phyloP scores from a whole-genome alignment of 148 eudicot species.

The Chenopodium formosanum region DNA sequence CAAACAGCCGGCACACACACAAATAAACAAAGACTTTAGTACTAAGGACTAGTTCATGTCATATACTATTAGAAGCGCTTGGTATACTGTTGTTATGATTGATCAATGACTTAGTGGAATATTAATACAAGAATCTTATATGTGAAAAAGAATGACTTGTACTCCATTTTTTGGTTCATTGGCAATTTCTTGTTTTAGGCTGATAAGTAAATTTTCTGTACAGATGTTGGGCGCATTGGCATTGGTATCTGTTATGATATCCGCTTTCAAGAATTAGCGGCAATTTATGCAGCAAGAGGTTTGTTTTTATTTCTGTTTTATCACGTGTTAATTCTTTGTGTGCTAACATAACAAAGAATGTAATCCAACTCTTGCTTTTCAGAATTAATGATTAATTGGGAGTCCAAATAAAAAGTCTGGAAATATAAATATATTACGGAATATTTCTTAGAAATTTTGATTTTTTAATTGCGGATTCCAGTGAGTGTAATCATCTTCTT shows the following conservation, averaged over 20 bases:
- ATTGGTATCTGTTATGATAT: conserved; percentile 77
- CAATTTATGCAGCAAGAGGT: conserved; percentile 75
- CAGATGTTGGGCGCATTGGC: conserved; percentile 81
- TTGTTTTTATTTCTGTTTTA: conserved; percentile 1
- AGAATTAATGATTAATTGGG: no score
- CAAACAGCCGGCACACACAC: not conserved
- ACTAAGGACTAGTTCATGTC: not conserved
- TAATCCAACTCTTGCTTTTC: not conserved
- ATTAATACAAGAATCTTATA: not conserved
- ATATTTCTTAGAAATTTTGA: no score
- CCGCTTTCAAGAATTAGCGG: conserved; percentile 65
- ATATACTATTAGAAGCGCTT: not conserved
- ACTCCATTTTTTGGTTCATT: not conserved
- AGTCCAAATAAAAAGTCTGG: no score
- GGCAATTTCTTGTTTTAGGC: not conserved
- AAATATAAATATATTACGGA: no score
- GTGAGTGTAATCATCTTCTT: not conserved
- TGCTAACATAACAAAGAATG: not conserved
- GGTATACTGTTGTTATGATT: not conserved
- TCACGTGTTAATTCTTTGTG: not conserved
- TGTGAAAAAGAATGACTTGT: not conserved
- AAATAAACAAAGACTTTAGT: no score
- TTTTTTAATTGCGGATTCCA: not conserved
- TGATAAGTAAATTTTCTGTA: conserved; percentile 6
- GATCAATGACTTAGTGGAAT: not conserved